Base-by-base conservation (phyloP, 352 stramenopile species). In the Phytopythium vexans region DNA sequence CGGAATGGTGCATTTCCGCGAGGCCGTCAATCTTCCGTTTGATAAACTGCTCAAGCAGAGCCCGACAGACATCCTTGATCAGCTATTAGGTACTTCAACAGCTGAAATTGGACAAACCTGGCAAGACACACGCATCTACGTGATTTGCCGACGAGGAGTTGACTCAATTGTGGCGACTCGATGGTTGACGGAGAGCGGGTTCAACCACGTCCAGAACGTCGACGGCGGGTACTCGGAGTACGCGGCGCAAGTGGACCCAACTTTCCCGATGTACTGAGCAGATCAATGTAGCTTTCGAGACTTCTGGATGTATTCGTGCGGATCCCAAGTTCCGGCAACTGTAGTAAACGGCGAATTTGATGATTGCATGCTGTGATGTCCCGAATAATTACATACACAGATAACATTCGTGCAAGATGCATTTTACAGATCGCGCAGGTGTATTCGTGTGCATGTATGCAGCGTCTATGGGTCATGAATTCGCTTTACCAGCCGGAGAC, bases 131-230 rank as follows among this genome's bases (percentile, higher is more conserved):
- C 21, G 21, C 4, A 46, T 49, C 4, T 77, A 85, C 38, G 82
- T 94, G 33, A 88, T 94, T 38, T 94, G 85, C 46, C 77, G 82
- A n/a, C 82, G 85, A 33, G 85, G 85, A 7, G 63, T 93, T 6
- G 82, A 92, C 49, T 94, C 82, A 8, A 62, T 83, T 4, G 63
- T 62, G 7, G 77, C 79, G 11, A 82, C 81, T 9, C 49, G 66
- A 40, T 87, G 77, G 75, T 52, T 94, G n/a, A 8, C 88, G 9
- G 53, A 55, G 6, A 59, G 63, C 15, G 81, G 74, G 2, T 47
- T 81, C 38, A 43, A 36, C 1, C 67, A 74, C 41, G 77, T 84
- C 1, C 58, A 63, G 42, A 92, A 91, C 50, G 60, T 94, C 8
- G 58, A 88, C 31, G 85, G 85, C 49, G 85, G 85, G 48, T 91